Evolutionary conservation across 2,329 filamentous ascomycete species (phyloP), one percentile per base, ranked within the genome.

Genomic region (Emergomyces pasteurianus): DNA sequence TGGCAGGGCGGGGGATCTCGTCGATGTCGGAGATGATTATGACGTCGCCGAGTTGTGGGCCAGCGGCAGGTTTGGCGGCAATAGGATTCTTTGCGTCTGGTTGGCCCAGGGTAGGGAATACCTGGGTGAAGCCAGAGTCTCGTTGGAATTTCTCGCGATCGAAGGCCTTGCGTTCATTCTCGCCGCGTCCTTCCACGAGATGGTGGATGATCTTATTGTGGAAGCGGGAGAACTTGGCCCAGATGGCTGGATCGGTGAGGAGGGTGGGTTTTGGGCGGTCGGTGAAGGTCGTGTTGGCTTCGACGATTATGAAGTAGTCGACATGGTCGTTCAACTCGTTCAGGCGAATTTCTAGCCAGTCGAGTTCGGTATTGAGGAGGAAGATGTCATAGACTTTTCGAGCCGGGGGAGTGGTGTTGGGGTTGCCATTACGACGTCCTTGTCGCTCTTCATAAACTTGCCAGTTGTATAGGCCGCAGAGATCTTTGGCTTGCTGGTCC

Each of bases 271-370:
- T 87, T 9, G 76, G 71, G 0, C 72, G 73, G 42, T 80, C 80
- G 18, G 83, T 84, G 65, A 86, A 86, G 0, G 83, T 86, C 57
- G 74, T 78, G 21, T 74, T 69, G 0, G 81, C 79, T 72, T 87
- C 85, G 58, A 86, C 78, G 40, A 87, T 78, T 66, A 87, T 76
- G 65, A 86, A 87, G 71, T 85, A 86, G 72, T 87, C 84, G 62
- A 87, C 83, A 49, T 80, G 73, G 46, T 80, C 71, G 61, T 81
- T 80, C 18, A 85, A 78, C 2, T 81, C 81, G 66, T 83, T 78
- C 2, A 87, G 75, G 12, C 83, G 81, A 55, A 88, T 81, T 69
- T 87, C 84, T 49, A 87, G 77, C 78, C 83, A 85, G 72, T 87
- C 84, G 14, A 87, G 75, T 72, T 87, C 85, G 2, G 77, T 80